Conservation (phyloP, 768 basidiomycete genomes). For the Hericium rajendrae region DNA sequence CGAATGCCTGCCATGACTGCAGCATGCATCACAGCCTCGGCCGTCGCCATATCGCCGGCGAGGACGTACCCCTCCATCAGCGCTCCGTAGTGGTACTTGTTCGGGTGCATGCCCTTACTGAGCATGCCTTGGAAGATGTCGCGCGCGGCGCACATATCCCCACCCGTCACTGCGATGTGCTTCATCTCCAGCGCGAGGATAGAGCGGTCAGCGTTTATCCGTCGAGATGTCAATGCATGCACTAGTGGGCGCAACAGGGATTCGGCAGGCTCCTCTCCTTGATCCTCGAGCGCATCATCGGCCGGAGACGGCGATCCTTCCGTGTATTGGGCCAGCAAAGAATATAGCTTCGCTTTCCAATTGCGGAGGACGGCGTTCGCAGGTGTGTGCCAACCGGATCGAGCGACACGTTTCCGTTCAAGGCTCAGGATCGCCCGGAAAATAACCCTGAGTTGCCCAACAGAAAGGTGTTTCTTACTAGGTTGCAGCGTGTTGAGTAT, state of each 20-base stretch:
- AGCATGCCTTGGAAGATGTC: conserved; percentile 50
- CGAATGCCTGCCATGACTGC: conserved; percentile 40
- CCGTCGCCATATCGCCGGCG: conserved; percentile 48
- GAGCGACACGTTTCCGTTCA: conserved; percentile 22
- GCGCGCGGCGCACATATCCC: conserved; percentile 42
- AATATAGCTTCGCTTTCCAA: background rate
- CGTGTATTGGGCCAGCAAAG: background rate
- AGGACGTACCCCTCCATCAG: conserved; percentile 67
- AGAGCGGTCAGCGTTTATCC: conserved; percentile 44
- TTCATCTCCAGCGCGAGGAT: conserved; percentile 55
- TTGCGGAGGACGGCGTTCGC: conserved; percentile 1
- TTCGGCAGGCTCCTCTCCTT: conserved; percentile 15
- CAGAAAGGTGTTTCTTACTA: conserved; percentile 34
- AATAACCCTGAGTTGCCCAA: conserved; percentile 48
- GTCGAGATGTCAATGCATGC: conserved; percentile 35
- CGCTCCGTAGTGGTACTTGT: conserved; percentile 61
- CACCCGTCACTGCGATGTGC: conserved; percentile 45
- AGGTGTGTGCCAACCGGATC: conserved; percentile 23
- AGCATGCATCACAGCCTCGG: conserved; percentile 45
- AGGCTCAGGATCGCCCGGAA: conserved; percentile 41
- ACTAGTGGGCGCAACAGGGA: conserved; percentile 31
- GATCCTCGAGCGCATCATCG: background rate
- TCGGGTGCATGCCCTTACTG: conserved; percentile 60
- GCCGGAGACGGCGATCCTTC: background rate
- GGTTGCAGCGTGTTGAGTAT: conserved; percentile 38